Percentiles rank a stretch among this genome's conserved stretches.
Conservation (phyloP, 169 alveolate genomes). For the Plasmodium billcollinsi region DNA sequence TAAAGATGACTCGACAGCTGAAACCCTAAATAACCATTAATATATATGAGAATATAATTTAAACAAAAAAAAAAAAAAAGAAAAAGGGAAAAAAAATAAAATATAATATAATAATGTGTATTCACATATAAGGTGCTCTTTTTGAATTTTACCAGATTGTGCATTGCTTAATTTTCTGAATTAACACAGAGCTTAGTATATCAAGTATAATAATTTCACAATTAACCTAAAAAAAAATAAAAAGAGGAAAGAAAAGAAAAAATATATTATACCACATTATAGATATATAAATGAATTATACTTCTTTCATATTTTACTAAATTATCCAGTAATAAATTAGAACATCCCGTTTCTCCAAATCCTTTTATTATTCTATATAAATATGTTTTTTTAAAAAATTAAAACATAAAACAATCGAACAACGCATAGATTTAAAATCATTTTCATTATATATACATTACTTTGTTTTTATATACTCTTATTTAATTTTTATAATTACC, state of each 20-base stretch:
- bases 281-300: background rate
- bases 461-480: constrained; percentile 6
- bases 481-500: constrained; percentile 9
- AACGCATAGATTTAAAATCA: background rate
- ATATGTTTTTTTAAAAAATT: background rate
- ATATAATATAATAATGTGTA: background rate
- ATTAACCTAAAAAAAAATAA: constrained; percentile 19
- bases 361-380: constrained; percentile 56
- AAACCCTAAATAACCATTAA: constrained; percentile 22
- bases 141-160: constrained; percentile 50
- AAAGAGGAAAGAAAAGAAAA: background rate
- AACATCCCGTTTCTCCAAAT: constrained; percentile 30
- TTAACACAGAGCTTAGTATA: constrained; percentile 67
- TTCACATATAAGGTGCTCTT: background rate
- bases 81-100: background rate
- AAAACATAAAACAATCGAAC: background rate
- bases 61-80: background rate
- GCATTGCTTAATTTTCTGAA: constrained; percentile 51
- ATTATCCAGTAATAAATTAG: constrained; percentile 50
- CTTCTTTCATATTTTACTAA: constrained; percentile 9
- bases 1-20: constrained; percentile 72
- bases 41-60: background rate
- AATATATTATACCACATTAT: background rate
- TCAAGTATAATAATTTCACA: constrained; percentile 74
- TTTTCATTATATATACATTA: background rate